A percentile compares a stretch with the other conserved stretches of the same genome.
Evolutionary conservation across 2,329 filamentous ascomycete genomes (phyloP).

Genomic region (Aureobasidium uvarum): DNA sequence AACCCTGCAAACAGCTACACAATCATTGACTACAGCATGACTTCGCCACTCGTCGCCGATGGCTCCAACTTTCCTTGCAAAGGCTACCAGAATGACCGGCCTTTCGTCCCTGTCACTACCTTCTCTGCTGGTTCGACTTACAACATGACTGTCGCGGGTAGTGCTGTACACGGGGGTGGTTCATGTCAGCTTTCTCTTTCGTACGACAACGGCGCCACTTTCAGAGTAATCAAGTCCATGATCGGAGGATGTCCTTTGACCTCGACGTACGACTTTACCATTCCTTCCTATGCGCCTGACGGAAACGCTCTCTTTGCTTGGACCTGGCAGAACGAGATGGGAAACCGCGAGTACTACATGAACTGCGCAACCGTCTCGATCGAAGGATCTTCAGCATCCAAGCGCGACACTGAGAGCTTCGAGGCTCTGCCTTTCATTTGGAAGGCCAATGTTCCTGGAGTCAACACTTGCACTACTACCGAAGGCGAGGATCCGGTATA

Average conservation of each 20-base stretch:
- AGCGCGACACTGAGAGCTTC: conserved; percentile 14
- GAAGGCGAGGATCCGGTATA: conserved; percentile 44
- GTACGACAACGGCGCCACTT: conserved; percentile 67
- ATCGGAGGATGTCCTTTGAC: conserved; percentile 56
- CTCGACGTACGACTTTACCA: conserved; percentile 61
- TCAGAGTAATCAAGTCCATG: conserved; percentile 66
- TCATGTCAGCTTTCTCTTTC: conserved; percentile 75
- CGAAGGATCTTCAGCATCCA: conserved; percentile 25
- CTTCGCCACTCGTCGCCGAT: conserved; percentile 59
- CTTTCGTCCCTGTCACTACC: conserved; percentile 56
- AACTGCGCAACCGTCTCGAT: conserved; percentile 74
- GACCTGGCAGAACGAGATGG: conserved; percentile 54
- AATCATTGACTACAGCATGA: conserved; percentile 68
- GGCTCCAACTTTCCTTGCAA: conserved; percentile 76
- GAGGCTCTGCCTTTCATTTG: conserved; percentile 43
- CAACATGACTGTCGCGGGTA: conserved; percentile 63
- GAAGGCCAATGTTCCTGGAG: conserved; percentile 44
- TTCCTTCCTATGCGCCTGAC: conserved; percentile 63
- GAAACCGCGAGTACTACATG: conserved; percentile 85
- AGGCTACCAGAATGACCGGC: conserved; percentile 56
- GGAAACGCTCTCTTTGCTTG: conserved; percentile 66
- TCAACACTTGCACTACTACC: conserved; percentile 43
- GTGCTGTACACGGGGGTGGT: conserved; percentile 63
- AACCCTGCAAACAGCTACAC: conserved; percentile 48
- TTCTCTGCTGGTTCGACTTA: conserved; percentile 63